A percentile compares a stretch with the other conserved stretches of the same genome.
Conservation (phyloP, 1,284 basidiomycete species). For the Naganishia cerealis region DNA sequence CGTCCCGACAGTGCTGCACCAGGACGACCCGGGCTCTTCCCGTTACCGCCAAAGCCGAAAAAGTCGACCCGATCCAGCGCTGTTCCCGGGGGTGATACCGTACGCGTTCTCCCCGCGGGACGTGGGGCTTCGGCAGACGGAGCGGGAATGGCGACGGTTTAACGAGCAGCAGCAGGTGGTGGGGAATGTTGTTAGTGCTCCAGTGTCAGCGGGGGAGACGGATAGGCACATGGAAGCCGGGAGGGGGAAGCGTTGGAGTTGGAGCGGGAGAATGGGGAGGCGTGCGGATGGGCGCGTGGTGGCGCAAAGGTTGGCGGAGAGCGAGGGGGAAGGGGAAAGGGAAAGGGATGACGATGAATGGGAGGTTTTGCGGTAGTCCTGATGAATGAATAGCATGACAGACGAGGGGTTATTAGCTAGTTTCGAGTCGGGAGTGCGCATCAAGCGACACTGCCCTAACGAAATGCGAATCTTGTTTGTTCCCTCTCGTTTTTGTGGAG, state of each 20-base stretch:
- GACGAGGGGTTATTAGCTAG: too few relatives aligned
- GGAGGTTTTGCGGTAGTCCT: constrained; percentile 13
- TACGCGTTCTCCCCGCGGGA: constrained; percentile 12
- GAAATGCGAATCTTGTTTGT: too few relatives aligned
- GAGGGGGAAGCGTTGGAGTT: constrained; percentile 16
- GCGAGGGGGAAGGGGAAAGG: not conserved
- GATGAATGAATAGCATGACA: too few relatives aligned
- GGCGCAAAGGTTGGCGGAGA: constrained; percentile 1
- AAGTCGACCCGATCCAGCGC: constrained; percentile 17
- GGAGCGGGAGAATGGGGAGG: not conserved
- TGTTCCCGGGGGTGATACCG: constrained; percentile 21
- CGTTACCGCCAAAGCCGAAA: too few relatives aligned
- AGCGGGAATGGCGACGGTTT: constrained; percentile 12
- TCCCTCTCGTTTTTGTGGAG: too few relatives aligned
- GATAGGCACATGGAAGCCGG: not conserved
- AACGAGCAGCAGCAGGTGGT: not conserved
- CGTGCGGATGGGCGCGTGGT: not conserved
- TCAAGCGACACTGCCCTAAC: too few relatives aligned
- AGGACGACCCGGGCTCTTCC: too few relatives aligned
- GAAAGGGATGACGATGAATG: constrained; percentile 12
- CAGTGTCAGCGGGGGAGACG: not conserved
- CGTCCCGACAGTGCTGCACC: too few relatives aligned
- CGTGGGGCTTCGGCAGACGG: constrained; percentile 8
- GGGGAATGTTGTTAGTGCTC: not conserved
- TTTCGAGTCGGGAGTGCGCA: too few relatives aligned